These are phyloP conservation scores for Cicer bijugum DNA, from an alignment of 306 rosid genomes.

Conservation along the genomic window DNA sequence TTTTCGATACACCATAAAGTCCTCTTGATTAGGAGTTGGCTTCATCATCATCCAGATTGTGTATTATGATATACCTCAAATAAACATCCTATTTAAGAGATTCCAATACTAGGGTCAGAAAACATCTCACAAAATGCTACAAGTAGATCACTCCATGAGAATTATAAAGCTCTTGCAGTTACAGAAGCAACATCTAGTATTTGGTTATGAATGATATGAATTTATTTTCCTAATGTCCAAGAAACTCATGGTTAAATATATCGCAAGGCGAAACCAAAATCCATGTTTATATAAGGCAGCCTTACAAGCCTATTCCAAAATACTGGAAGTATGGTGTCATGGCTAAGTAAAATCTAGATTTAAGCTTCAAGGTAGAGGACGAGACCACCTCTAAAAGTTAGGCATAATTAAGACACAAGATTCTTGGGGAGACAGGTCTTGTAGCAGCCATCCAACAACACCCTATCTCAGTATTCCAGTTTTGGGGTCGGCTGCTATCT, in stretches of 20 bases:
- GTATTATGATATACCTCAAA: constrained; percentile 64
- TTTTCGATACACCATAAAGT: constrained; percentile 65
- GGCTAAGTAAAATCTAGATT: constrained; percentile 33
- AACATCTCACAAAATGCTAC: constrained; percentile 52
- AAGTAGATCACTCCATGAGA: constrained; percentile 59
- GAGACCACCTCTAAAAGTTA: background rate
- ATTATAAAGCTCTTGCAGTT: constrained; percentile 54
- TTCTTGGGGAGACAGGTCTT: no score
- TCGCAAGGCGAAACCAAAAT: constrained; percentile 22
- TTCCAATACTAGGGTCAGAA: constrained; percentile 66
- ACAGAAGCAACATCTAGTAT: constrained; percentile 54
- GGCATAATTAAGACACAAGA: no score
- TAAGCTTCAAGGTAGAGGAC: constrained; percentile 28
- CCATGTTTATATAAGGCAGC: constrained; percentile 6
- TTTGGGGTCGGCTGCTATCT: no score
- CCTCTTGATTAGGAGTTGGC: constrained; percentile 68
- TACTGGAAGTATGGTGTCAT: constrained; percentile 2
- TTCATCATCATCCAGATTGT: constrained; percentile 69
- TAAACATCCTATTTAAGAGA: constrained; percentile 72
- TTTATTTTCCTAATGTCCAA: constrained; percentile 43
- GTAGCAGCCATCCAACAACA: no score
- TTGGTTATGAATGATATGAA: constrained; percentile 43
- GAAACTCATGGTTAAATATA: constrained; percentile 42
- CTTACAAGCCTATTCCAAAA: constrained; percentile 29
- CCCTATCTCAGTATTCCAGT: no score